phyloP scores from a whole-genome alignment of 768 basidiomycete species.

The Lentinula edodes region DNA sequence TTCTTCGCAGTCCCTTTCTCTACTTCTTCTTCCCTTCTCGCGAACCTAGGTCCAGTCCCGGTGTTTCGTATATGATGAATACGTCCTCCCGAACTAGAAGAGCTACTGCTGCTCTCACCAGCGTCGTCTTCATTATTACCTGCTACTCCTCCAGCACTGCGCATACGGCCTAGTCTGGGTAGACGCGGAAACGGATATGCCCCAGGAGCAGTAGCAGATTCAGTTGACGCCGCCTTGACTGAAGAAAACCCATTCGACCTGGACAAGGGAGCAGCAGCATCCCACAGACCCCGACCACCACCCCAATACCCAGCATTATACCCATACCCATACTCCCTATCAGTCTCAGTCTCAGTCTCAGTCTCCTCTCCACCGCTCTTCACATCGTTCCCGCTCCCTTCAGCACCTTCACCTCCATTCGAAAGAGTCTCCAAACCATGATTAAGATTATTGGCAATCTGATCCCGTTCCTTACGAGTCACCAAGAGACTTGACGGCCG shows the following conservation, averaged over 20 bases:
- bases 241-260: background rate
- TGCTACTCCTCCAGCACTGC: background rate
- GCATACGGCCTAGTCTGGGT: background rate
- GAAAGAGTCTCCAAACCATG: background rate
- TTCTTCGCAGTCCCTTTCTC: background rate
- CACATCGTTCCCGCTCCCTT: background rate
- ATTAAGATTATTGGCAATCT: background rate
- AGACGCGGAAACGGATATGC: background rate
- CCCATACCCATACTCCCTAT: constrained; percentile 14
- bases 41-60: background rate
- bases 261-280: background rate
- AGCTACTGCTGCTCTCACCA: background rate
- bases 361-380: constrained; percentile 30
- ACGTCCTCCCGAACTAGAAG: background rate
- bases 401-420: background rate
- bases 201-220: background rate
- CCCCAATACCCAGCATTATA: background rate
- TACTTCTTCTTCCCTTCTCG: background rate
- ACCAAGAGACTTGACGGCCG: constrained; percentile 54
- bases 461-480: constrained; percentile 6
- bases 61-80: background rate
- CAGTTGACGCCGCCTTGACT: background rate
- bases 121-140: background rate
- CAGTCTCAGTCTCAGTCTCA: constrained; percentile 42
- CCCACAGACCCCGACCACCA: background rate